Conservation (phyloP, 2,329 filamentous ascomycete genomes). For the Plectosphaerella cucumerina region DNA sequence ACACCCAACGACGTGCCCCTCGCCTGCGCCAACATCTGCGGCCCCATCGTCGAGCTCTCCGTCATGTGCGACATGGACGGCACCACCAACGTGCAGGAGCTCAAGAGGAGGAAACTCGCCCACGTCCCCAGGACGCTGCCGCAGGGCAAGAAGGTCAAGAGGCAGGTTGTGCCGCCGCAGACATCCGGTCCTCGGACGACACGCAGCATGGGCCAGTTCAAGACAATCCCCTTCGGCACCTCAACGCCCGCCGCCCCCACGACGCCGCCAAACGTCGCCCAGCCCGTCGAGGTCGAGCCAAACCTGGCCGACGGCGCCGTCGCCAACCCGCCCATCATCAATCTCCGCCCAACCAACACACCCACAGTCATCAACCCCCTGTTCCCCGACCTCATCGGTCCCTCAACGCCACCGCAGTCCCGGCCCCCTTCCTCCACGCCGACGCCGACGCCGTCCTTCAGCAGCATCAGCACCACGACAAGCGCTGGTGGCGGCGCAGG, state of each 20-base stretch:
- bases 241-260: neutral
- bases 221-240: neutral
- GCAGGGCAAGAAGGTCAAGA: neutral
- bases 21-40: constrained; percentile 35
- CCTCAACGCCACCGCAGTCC: neutral
- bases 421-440: neutral
- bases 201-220: constrained; percentile 2
- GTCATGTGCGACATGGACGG: constrained; percentile 25
- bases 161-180: neutral
- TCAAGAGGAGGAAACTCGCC: constrained; percentile 20
- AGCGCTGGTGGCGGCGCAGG: neutral
- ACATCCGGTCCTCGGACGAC: neutral
- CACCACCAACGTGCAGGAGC: constrained; percentile 14
- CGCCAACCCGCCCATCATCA: neutral
- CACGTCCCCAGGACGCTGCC: neutral
- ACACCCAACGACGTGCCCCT: constrained; percentile 30
- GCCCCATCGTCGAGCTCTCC: constrained; percentile 37
- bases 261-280: neutral
- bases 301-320: neutral
- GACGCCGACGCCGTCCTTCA: neutral
- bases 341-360: constrained; percentile 2
- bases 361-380: neutral
- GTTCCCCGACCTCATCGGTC: neutral
- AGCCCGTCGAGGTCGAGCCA: neutral
- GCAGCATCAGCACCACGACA: neutral